phyloP scores from a whole-genome alignment of 345 rosid genomes.

The Litchi chinensis region DNA sequence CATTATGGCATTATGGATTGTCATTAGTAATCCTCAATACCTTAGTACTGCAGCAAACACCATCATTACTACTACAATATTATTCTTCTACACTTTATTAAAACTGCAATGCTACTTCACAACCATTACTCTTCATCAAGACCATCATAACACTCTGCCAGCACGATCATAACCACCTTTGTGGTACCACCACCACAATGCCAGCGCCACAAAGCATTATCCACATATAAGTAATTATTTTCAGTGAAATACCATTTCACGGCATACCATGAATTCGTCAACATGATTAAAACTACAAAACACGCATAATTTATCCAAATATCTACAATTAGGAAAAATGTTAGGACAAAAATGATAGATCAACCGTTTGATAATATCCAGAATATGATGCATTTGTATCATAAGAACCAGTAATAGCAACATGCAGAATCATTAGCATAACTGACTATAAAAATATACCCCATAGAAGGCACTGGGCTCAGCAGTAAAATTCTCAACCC shows the following conservation, averaged over 20 bases:
- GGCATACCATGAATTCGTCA: not conserved
- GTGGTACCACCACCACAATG: not conserved
- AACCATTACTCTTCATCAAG: not conserved
- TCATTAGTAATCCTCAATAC: not conserved
- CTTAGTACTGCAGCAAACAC: not conserved
- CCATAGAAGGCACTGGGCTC: slow-evolving; percentile 87
- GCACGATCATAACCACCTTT: not conserved
- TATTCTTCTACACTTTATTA: not conserved
- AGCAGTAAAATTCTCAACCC: slow-evolving; percentile 38
- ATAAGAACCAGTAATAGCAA: not conserved
- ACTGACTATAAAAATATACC: slow-evolving; percentile 40
- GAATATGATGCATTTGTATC: not conserved
- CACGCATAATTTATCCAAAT: not conserved
- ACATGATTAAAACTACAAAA: not conserved
- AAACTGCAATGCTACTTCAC: not conserved
- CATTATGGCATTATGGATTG: not conserved
- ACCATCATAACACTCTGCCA: not conserved
- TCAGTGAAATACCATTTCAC: not conserved
- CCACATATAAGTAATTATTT: not conserved
- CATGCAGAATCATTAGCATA: not conserved
- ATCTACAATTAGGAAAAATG: not conserved
- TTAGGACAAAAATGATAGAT: not conserved
- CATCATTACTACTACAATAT: not conserved
- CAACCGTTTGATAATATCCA: not conserved
- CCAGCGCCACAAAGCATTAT: not conserved